Conservation (phyloP, 768 basidiomycete genomes). For the Rossbeevera mucosa region DNA sequence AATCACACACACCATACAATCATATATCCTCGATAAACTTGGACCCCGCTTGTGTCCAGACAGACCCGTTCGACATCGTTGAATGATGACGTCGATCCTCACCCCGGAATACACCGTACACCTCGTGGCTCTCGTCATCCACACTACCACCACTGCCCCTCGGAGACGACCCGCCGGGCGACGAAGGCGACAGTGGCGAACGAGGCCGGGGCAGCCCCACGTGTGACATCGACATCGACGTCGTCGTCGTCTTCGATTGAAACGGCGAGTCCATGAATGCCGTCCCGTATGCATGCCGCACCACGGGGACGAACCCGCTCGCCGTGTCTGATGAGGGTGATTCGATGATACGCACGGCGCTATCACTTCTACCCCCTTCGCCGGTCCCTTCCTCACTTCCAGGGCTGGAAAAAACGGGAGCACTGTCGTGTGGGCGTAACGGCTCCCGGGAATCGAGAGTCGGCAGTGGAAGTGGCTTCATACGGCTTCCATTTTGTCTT, state of each 20-base stretch:
- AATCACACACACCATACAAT: neutral
- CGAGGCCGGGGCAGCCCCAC: slow-evolving; percentile 20
- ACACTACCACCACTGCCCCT: slow-evolving; percentile 16
- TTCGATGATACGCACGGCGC: slow-evolving; percentile 15
- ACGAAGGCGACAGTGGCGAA: slow-evolving; percentile 26
- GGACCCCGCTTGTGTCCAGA: slow-evolving; percentile 43
- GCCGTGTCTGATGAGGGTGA: slow-evolving; percentile 25
- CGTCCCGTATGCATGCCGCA: slow-evolving; percentile 2
- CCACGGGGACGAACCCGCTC: slow-evolving; percentile 8
- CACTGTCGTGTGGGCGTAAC: neutral
- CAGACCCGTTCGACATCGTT: slow-evolving; percentile 22
- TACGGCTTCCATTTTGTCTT: neutral
- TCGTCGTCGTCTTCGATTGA: slow-evolving; percentile 10
- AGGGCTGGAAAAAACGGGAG: neutral
- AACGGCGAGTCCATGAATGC: slow-evolving; percentile 19
- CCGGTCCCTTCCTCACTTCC: neutral
- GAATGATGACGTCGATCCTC: slow-evolving; percentile 20
- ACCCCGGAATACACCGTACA: neutral
- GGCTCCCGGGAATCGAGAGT: neutral
- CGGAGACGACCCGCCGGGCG: slow-evolving; percentile 10
- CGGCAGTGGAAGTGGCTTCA: slow-evolving; percentile 1
- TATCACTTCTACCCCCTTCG: neutral
- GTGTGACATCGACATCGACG: neutral
- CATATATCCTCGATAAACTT: slow-evolving; percentile 43
- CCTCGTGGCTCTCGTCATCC: slow-evolving; percentile 11